phyloP scores from a whole-genome alignment of 208 protist genomes.

The Leishmania major region DNA sequence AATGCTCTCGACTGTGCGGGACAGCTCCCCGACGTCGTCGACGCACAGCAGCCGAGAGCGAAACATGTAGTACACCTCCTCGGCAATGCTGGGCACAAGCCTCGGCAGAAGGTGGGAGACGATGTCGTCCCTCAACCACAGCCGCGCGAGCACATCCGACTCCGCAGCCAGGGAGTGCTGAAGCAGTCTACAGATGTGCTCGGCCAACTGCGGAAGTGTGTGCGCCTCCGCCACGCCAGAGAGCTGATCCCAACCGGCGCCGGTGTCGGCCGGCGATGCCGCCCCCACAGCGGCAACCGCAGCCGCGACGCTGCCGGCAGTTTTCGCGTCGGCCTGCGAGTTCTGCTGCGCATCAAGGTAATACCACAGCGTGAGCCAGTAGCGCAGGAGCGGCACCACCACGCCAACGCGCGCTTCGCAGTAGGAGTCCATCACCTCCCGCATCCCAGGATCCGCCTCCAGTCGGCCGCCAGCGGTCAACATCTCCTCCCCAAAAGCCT shows the following conservation, averaged over 20 bases:
- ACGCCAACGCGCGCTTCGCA: slow-evolving; percentile 62
- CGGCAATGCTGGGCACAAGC: slow-evolving; percentile 57
- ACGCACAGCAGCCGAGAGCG: slow-evolving; percentile 78
- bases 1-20: slow-evolving; percentile 69
- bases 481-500: slow-evolving; percentile 48
- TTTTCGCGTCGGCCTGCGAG: slow-evolving; percentile 7
- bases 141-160: slow-evolving; percentile 50
- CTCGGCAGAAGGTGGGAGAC: slow-evolving; percentile 50
- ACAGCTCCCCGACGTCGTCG: slow-evolving; percentile 74
- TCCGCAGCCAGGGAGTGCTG: slow-evolving; percentile 57
- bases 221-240: slow-evolving; percentile 20
- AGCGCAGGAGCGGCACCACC: slow-evolving; percentile 64
- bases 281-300: background rate
- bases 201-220: slow-evolving; percentile 56
- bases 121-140: slow-evolving; percentile 87
- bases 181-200: slow-evolving; percentile 60
- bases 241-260: slow-evolving; percentile 16
- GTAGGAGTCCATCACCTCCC: slow-evolving; percentile 69
- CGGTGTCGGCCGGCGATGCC: background rate
- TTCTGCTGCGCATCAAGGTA: slow-evolving; percentile 29
- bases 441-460: slow-evolving; percentile 42
- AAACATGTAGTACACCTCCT: slow-evolving; percentile 84
- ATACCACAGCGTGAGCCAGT: slow-evolving; percentile 60
- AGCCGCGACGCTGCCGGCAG: background rate
- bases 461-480: slow-evolving; percentile 23